Evolutionary conservation across 148 eudicot species (phyloP), one percentile per base, ranked within the genome.

Genomic region (Diospyros kaki): DNA sequence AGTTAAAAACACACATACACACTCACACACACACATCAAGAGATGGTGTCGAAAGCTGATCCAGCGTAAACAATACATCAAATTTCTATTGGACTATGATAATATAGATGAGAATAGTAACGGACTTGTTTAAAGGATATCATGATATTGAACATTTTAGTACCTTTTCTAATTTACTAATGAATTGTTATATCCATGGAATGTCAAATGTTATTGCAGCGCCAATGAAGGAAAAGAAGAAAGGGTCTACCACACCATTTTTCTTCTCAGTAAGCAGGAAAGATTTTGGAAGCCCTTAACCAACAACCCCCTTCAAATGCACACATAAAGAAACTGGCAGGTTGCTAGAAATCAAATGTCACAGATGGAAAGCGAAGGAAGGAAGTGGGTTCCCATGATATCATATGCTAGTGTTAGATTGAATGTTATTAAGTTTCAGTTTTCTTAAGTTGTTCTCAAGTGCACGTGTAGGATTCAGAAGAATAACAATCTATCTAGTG

Each of bases 211-310:
- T 28, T 28, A 84, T 46, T 70, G 75, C 65, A 82, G 87, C 66
- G 52, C 77, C 45, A 78, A 82, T 68, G 90, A 87, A 73, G 82
- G 76, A 65, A 84, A 84, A 54, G 90, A 82, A 65, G 86, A 80
- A 54, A 68, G 83, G 39, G 80, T 84, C 43, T 82, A 81, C 45
- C 5, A 54, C 39, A 81, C 84, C 2, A 72, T 87, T 59, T 62
- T 84, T 73, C 87, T 87, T 50, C 80, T 87, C 5, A 86, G 90
- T 3, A 74, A 82, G 76, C 87, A 39, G 80, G 78, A 64, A 83
- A 77, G 76, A 71, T 87, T 44, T 63, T 84, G 76, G 71, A 81
- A 63, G 64, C 77, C 42, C 78, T 84, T 69, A 80, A 80, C 56
- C 48, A 48, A 44, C 75, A 77, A 72, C 14, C 70, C 55, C 62